Conservation (phyloP, 1,284 basidiomycete genomes). For the Malassezia furfur region DNA sequence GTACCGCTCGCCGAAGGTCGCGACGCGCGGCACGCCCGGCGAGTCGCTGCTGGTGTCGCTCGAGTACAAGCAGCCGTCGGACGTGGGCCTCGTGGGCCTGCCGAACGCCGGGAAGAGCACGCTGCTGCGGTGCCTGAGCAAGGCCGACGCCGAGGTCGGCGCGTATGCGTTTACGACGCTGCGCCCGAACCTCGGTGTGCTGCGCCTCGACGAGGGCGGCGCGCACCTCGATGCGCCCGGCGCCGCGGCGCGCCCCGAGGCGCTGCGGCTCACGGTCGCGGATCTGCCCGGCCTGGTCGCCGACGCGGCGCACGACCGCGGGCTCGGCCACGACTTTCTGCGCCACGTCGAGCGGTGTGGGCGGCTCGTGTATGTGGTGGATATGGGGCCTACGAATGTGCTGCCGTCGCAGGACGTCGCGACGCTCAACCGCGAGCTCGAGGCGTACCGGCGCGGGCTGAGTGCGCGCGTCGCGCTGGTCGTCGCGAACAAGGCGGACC, state of each 20-base stretch:
- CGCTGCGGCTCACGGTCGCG: conserved; percentile 81
- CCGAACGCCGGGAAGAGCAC: conserved; percentile 78
- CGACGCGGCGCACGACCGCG: conserved; percentile 74
- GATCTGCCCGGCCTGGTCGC: conserved; percentile 91
- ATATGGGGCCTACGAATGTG: conserved; percentile 57
- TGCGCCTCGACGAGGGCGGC: conserved; percentile 64
- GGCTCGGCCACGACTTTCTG: conserved; percentile 86
- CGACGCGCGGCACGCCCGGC: conserved; percentile 61
- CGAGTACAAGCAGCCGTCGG: conserved; percentile 89
- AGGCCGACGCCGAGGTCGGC: conserved; percentile 72
- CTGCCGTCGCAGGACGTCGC: conserved; percentile 60
- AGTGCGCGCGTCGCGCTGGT: conserved; percentile 57
- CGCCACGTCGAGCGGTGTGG: conserved; percentile 84
- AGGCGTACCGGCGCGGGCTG: conserved; percentile 69
- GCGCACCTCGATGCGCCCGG: conserved; percentile 7
- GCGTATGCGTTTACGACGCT: conserved; percentile 89
- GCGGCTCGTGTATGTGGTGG: conserved; percentile 83
- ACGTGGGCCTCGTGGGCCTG: conserved; percentile 87
- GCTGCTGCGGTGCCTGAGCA: conserved; percentile 76
- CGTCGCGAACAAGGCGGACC: conserved; percentile 86
- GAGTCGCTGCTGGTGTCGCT: conserved; percentile 72
- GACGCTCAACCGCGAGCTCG: conserved; percentile 67
- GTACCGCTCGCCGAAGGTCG: conserved; percentile 49
- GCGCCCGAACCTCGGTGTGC: conserved; percentile 87
- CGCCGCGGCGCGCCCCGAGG: conserved; percentile 22